phyloP scores from a whole-genome alignment of 805 yeast genomes.

The Hanseniaspora singularis region DNA sequence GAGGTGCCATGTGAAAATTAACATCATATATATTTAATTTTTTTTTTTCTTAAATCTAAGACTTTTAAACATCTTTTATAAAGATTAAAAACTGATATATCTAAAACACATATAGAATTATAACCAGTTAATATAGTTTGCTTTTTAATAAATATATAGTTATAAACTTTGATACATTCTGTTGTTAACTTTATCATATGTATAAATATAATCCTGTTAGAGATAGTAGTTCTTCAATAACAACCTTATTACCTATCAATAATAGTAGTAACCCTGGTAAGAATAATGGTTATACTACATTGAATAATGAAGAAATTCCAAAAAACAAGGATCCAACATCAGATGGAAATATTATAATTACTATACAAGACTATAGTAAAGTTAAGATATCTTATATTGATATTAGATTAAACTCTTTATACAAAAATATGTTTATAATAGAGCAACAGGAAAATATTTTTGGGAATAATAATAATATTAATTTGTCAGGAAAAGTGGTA shows the following conservation, averaged over 20 bases:
- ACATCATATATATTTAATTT: too few species aligned
- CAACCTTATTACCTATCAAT: slow-evolving; percentile 4
- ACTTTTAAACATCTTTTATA: too few species aligned
- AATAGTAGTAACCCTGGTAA: background rate
- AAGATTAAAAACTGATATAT: too few species aligned
- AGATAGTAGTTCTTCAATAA: slow-evolving; percentile 9
- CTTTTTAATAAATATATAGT: too few species aligned
- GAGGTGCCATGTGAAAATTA: too few species aligned
- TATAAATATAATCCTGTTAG: slow-evolving; percentile 9
- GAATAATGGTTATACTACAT: too few species aligned
- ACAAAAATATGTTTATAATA: slow-evolving; percentile 55
- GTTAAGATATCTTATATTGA: slow-evolving; percentile 25
- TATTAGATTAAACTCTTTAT: slow-evolving; percentile 29
- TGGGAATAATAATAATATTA: slow-evolving; percentile 49
- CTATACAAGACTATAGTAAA: slow-evolving; percentile 8
- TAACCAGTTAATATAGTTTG: too few species aligned
- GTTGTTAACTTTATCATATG: background rate
- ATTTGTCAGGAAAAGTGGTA: slow-evolving; percentile 64
- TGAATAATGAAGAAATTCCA: background rate
- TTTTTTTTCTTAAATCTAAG: too few species aligned
- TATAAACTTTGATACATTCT: background rate
- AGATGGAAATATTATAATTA: slow-evolving; percentile 10
- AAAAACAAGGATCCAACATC: slow-evolving; percentile 13
- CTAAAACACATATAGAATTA: too few species aligned
- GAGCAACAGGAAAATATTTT: slow-evolving; percentile 51